Evolutionary conservation across 768 basidiomycete species (phyloP), one percentile per base, ranked within the genome.

Genomic region (Hygrophorus pudorinus): DNA sequence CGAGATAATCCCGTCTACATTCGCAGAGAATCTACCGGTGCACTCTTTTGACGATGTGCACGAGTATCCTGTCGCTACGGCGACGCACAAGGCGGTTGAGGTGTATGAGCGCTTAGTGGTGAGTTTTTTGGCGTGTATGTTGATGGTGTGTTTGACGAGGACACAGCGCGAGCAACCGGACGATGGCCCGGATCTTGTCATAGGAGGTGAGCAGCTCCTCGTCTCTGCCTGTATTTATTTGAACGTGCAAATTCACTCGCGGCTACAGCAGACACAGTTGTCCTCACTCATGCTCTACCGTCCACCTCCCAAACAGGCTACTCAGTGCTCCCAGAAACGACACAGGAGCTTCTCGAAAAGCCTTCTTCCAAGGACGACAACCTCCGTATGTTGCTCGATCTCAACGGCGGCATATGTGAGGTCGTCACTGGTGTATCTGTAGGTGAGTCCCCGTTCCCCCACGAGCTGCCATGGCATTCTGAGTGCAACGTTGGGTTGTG

Each of bases 201-300:
- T 89, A 46, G 77, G 74, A 28, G 84, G 85, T 81, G 40, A 46
- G 68, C 18, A 27, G 33, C 12, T 8, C 2, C 21, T 33, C 6
- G 20, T 37, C 31, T 27, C 20, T 18, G 11, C n/a, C 9, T 17
- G 4, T 27, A 31, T 2, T 20, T 33, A 35, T 45, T 16, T 49
- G 36, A 17, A 31, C 24, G n/a, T 27, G 20, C 14, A 32, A 38
- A 40, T 16, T 27, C 33, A 1, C n/a, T n/a, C n/a, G n/a, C n/a
- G n/a, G n/a, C n/a, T n/a, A 34, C 58, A 91, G 96, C 94, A 50
- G 96, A 99, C 59, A 98, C 96, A 0, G 81, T 99, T 11, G 91
- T 98, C n/a, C 67, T 99, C 33, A 84, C 81, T 3, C 85, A 85
- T 52, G 71, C 75, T 0, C 69, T 76, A 41, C 78, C 83, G 1